phyloP scores from a whole-genome alignment of 257 asterid species.

The Fraxinus pennsylvanica region DNA sequence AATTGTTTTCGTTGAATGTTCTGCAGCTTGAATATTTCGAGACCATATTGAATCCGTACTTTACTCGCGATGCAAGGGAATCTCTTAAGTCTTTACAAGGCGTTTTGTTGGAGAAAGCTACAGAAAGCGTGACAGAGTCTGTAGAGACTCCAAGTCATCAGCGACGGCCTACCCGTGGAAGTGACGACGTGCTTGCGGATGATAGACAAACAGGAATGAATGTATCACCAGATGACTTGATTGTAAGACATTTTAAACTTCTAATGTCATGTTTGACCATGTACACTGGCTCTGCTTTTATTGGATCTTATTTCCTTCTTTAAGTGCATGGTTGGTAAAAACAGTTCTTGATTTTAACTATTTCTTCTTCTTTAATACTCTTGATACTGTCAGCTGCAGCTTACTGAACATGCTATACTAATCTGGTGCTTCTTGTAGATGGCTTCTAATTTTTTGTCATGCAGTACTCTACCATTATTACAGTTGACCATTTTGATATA shows the following conservation, averaged over 20 bases:
- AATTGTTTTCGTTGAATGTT: slow-evolving; percentile 6
- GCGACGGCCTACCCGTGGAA: slow-evolving; percentile 93
- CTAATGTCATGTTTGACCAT: slow-evolving; percentile 3
- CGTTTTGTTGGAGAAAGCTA: slow-evolving; percentile 62
- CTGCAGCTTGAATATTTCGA: slow-evolving; percentile 60
- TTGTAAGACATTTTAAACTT: slow-evolving; percentile 52
- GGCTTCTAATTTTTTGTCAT: background rate
- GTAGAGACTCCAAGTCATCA: slow-evolving; percentile 86
- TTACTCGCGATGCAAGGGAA: slow-evolving; percentile 53
- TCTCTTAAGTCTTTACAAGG: slow-evolving; percentile 58
- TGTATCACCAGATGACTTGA: slow-evolving; percentile 94
- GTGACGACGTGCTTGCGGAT: slow-evolving; percentile 76
- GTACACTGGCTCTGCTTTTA: background rate
- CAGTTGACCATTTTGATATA: background rate
- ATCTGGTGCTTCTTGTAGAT: background rate
- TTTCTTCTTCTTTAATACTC: background rate
- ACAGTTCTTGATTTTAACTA: background rate
- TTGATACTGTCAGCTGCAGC: background rate
- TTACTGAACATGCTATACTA: background rate
- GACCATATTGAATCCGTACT: slow-evolving; percentile 53
- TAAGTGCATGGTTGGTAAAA: slow-evolving; percentile 8
- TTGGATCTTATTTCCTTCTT: slow-evolving; percentile 15
- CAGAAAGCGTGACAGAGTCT: slow-evolving; percentile 72
- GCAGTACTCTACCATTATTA: background rate
- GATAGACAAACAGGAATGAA: slow-evolving; percentile 73